A percentile compares a stretch with the other conserved stretches of the same genome.
These are phyloP conservation scores for Lactifluus pinguis DNA, from an alignment of 768 basidiomycete species.

Conservation along the genomic window DNA sequence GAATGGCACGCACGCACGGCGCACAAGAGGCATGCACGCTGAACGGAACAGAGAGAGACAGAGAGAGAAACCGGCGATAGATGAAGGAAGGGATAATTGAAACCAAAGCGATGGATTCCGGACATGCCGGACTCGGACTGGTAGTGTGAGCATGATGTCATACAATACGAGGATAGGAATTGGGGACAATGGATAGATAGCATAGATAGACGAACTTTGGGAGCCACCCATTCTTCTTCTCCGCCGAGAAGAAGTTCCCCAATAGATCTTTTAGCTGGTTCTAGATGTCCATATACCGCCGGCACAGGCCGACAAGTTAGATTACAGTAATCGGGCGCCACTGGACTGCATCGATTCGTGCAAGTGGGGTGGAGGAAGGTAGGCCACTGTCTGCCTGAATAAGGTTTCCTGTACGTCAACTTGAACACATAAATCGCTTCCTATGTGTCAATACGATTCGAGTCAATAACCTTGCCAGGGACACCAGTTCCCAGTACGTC, in stretches of 20 bases:
- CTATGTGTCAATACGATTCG: background rate
- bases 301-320: background rate
- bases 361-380: background rate
- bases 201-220: background rate
- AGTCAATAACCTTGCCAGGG: background rate
- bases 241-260: background rate
- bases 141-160: background rate
- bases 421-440: background rate
- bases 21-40: too few relatives aligned
- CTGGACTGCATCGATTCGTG: background rate
- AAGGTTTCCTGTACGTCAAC: background rate
- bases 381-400: background rate
- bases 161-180: background rate
- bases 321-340: background rate
- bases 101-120: background rate
- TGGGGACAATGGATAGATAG: background rate
- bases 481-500: background rate
- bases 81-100: background rate
- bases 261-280: background rate
- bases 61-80: background rate
- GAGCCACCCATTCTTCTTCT: background rate
- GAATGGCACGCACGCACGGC: background rate
- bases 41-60: background rate
- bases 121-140: background rate
- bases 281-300: background rate